phyloP scores from a whole-genome alignment of 768 basidiomycete species.

The Panaeolus papilionaceus region DNA sequence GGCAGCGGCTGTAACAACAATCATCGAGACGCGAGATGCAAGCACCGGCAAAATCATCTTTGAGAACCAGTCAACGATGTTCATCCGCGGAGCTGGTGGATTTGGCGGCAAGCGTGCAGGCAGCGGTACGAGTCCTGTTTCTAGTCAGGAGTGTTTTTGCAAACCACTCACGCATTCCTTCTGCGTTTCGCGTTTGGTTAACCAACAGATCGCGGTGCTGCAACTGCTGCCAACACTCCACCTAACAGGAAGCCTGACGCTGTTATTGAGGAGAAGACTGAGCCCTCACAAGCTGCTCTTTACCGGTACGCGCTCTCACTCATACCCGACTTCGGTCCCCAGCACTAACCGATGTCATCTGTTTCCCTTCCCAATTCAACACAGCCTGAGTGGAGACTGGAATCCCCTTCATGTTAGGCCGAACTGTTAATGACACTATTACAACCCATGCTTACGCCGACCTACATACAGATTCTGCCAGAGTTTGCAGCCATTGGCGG shows the following conservation, averaged over 20 bases:
- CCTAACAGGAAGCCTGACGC: slow-evolving; percentile 88
- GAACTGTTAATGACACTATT: not conserved
- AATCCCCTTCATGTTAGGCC: slow-evolving; percentile 87
- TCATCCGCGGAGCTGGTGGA: slow-evolving; percentile 94
- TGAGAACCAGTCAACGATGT: slow-evolving; percentile 91
- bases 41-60: slow-evolving; percentile 80
- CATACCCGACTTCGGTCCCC: not conserved
- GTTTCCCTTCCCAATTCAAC: not conserved
- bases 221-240: slow-evolving; percentile 79
- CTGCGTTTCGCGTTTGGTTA: no score
- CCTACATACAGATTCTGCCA: slow-evolving; percentile 72
- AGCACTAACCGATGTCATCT: not conserved
- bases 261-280: slow-evolving; percentile 88
- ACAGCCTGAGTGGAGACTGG: slow-evolving; percentile 85
- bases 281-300: slow-evolving; percentile 81
- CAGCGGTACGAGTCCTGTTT: slow-evolving; percentile 56
- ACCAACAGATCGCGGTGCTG: slow-evolving; percentile 82
- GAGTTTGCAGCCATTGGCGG: slow-evolving; percentile 96
- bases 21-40: slow-evolving; percentile 84
- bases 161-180: not conserved
- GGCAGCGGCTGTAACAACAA: slow-evolving; percentile 85
- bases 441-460: not conserved
- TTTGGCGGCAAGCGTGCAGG: slow-evolving; percentile 92
- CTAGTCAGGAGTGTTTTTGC: not conserved
- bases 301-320: slow-evolving; percentile 67